Percentiles rank a stretch among this genome's conserved stretches.
Evolutionary conservation across 306 rosid species (phyloP).

Genomic region (Gastrolobium bilobum): DNA sequence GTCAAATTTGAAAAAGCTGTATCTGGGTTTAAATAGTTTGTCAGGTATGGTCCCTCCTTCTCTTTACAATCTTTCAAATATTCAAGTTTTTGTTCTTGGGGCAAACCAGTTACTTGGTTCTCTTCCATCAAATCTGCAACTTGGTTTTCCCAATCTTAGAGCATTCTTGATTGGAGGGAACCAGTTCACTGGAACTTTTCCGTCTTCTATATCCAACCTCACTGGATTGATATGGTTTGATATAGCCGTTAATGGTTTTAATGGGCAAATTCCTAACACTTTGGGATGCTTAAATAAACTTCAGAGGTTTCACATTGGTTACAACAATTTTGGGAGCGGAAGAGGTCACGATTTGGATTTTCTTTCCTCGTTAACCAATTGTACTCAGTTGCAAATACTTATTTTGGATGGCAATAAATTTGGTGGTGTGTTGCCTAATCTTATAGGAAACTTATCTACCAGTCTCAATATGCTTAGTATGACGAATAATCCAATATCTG

Average conservation of each 20-base stretch:
- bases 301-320: rapidly evolving
- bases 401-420: not conserved
- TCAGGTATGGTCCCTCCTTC: constrained; percentile 44
- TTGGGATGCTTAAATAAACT: constrained; percentile 41
- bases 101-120: not conserved
- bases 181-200: constrained; percentile 33
- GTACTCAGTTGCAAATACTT: not conserved
- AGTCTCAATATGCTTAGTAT: not conserved
- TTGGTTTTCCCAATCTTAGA: constrained; percentile 33
- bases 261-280: constrained; percentile 37
- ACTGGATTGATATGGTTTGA: not conserved
- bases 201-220: constrained; percentile 40
- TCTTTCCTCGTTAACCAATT: constrained; percentile 44
- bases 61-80: constrained; percentile 45
- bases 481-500: constrained; percentile 7
- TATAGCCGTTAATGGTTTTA: not conserved
- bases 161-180: rapidly evolving
- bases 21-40: not conserved
- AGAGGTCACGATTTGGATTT: constrained; percentile 41
- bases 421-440: constrained; percentile 36
- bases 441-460: constrained; percentile 34
- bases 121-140: constrained; percentile 37
- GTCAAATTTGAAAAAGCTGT: not conserved
- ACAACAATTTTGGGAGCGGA: constrained; percentile 40
- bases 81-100: not conserved